Base-by-base conservation (phyloP, 345 rosid species). In the Salix brachista region DNA sequence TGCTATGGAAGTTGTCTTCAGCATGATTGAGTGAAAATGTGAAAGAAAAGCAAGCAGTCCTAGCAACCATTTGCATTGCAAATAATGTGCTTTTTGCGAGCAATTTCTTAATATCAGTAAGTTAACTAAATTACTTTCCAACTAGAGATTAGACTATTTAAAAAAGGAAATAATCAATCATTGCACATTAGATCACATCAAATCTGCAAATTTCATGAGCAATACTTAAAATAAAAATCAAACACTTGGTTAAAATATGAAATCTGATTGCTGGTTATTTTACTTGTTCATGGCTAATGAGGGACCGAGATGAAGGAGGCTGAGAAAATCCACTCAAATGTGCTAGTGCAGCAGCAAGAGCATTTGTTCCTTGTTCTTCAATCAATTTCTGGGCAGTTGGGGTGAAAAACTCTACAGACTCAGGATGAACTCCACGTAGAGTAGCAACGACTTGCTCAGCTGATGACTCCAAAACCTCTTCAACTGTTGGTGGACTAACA, bases 311-410 rank as follows among this genome's bases (percentile, higher is more conserved):
- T 28, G 97, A 89, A 50, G 99, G 98, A 30, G 99, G 99, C 78
- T 68, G 88, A 37, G 99, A 85, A 80, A 93, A 96, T 78, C 98
- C 98, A 80, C 98, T 93, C 73, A 96, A 77, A 44, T 96, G 96
- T 58, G 99, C 99, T 32, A 96, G 86, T 60, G 98, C 98, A 78
- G 98, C 93, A 80, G 99, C 97, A 78, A 96, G 92, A 76, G 99
- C 98, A 83, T 73, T 86, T 64, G 89, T 84, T 79, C 99, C 98
- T 84, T 91, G 87, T 77, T 91, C 96, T 74, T 91, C 91, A 50
- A 85, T 78, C 73, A 96, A 82, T 72, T 85, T 88, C 79, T 91
- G 83, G 64, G 99, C 98, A 37, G 98, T 88, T 78, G 96, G 93
- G 67, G 88, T 85, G 86, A 96, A 96, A 81, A 85, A 92, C 80